These are phyloP conservation scores for Fusarium pseudocircinatum DNA, from an alignment of 2,329 filamentous ascomycete genomes.

Conservation along the genomic window DNA sequence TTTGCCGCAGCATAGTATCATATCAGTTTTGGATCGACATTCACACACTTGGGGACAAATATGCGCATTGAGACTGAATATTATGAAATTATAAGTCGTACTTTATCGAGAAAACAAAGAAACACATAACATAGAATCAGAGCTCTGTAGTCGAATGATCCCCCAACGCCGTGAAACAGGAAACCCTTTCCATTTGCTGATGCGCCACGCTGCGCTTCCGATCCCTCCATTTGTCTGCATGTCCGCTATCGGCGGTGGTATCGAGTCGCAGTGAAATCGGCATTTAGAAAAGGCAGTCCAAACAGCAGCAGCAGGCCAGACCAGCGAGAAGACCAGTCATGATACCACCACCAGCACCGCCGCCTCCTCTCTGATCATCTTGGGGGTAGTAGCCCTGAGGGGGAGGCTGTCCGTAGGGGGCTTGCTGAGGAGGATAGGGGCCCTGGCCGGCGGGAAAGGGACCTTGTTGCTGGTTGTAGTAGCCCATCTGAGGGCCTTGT, in stretches of 20 bases:
- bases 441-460: constrained; percentile 48
- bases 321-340: constrained; percentile 60
- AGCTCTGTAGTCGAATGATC: constrained; percentile 17
- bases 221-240: background rate
- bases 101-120: constrained; percentile 33
- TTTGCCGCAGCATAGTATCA: constrained; percentile 32
- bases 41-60: background rate
- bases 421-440: constrained; percentile 49
- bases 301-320: constrained; percentile 67
- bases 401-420: constrained; percentile 49
- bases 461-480: constrained; percentile 46
- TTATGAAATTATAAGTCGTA: constrained; percentile 35
- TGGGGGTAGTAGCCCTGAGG: constrained; percentile 51
- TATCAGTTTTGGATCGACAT: background rate
- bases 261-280: constrained; percentile 9
- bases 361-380: constrained; percentile 44
- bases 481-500: constrained; percentile 45
- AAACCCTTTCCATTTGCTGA: constrained; percentile 14
- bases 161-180: constrained; percentile 39
- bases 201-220: constrained; percentile 24
- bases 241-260: constrained; percentile 1
- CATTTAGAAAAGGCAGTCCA: constrained; percentile 64
- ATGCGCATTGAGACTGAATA: constrained; percentile 4
- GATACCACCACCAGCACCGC: constrained; percentile 45
- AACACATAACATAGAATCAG: constrained; percentile 21